phyloP scores from a whole-genome alignment of 225 moss, liverwort and hornwort species.

The Straminergon stramineum region DNA sequence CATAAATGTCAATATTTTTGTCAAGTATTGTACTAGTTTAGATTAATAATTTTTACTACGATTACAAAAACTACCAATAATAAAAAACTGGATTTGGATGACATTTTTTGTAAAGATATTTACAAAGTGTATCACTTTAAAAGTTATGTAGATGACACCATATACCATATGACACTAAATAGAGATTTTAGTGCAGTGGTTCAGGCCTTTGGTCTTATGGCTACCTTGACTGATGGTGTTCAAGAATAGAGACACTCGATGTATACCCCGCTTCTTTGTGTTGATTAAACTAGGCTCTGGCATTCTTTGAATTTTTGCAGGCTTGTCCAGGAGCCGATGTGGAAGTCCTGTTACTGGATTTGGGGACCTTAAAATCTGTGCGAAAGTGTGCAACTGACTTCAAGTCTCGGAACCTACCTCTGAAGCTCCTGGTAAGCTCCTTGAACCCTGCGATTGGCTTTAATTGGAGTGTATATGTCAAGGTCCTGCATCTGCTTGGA shows the following conservation, averaged over 20 bases:
- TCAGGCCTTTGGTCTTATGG: background rate
- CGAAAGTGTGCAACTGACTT: constrained; percentile 67
- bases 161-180: background rate
- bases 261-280: background rate
- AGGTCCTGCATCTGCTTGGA: background rate
- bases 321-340: constrained; percentile 73
- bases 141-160: background rate
- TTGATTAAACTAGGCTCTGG: background rate
- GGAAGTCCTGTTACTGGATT: constrained; percentile 62
- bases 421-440: constrained; percentile 58
- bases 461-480: background rate
- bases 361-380: constrained; percentile 62
- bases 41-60: background rate
- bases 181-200: background rate
- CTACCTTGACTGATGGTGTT: background rate
- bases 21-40: background rate
- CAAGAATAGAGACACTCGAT: background rate
- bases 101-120: background rate
- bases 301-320: constrained; percentile 17
- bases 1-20: background rate
- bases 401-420: constrained; percentile 71
- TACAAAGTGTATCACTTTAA: background rate
- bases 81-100: background rate
- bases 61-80: background rate
- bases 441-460: background rate